Percentiles rank a stretch among this genome's conserved stretches.
Conservation (phyloP, 1,139 yeast species). For the Yamadazyma diospyri region DNA sequence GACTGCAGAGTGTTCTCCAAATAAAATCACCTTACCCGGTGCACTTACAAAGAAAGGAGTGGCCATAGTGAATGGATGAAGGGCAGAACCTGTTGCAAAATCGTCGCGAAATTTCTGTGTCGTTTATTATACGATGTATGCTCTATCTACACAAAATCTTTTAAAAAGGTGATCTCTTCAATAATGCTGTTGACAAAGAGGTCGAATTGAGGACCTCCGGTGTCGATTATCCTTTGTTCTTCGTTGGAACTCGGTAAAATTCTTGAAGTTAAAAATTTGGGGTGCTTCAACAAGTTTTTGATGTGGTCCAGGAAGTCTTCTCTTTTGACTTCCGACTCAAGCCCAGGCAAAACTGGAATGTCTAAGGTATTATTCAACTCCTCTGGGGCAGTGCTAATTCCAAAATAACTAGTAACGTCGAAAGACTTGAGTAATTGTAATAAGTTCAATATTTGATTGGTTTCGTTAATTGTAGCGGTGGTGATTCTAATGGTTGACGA, state of each 20-base stretch:
- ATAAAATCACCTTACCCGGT: constrained; percentile 93
- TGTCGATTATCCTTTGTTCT: constrained; percentile 53
- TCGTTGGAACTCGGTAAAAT: constrained; percentile 61
- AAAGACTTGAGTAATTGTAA: constrained; percentile 54
- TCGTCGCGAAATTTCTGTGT: background rate
- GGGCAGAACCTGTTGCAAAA: no score
- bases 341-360: constrained; percentile 51
- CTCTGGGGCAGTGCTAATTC: constrained; percentile 6
- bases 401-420: constrained; percentile 44
- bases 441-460: constrained; percentile 69
- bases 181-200: constrained; percentile 48
- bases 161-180: constrained; percentile 54
- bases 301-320: constrained; percentile 56
- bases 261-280: constrained; percentile 73
- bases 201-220: constrained; percentile 37
- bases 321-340: constrained; percentile 56
- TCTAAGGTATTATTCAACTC: constrained; percentile 15
- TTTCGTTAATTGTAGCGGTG: constrained; percentile 67
- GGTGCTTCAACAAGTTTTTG: constrained; percentile 76
- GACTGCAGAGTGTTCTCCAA: constrained; percentile 97
- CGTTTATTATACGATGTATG: background rate
- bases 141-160: constrained; percentile 27
- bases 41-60: constrained; percentile 75
- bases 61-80: constrained; percentile 5
- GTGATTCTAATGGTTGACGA: constrained; percentile 54